Conservation (phyloP, 768 basidiomycete species). For the Leucocoprinus sp. region DNA sequence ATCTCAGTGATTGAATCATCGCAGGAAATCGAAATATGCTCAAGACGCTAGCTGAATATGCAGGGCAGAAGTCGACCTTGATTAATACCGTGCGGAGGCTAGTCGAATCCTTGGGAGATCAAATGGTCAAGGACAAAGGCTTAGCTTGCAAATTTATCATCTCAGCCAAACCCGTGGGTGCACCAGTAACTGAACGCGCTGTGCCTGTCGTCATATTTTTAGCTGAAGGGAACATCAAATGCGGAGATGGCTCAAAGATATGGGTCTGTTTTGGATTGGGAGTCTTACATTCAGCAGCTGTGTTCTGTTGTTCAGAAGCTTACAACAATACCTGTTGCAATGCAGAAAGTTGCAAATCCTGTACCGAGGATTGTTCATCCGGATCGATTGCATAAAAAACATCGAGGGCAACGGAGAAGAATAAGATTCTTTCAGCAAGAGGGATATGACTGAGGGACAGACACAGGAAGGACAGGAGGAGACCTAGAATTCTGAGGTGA, state of each 20-base stretch:
- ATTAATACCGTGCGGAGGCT: slow-evolving; percentile 93
- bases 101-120: slow-evolving; percentile 93
- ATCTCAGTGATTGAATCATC: slow-evolving; percentile 84
- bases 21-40: slow-evolving; percentile 99
- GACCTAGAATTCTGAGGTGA: slow-evolving; percentile 24
- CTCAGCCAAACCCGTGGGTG: slow-evolving; percentile 84
- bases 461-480: slow-evolving; percentile 16
- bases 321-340: slow-evolving; percentile 97
- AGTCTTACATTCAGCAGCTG: slow-evolving; percentile 94
- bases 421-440: slow-evolving; percentile 89
- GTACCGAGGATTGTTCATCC: slow-evolving; percentile 94
- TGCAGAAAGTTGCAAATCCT: slow-evolving; percentile 95
- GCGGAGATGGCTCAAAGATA: slow-evolving; percentile 96
- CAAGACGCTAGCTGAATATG: slow-evolving; percentile 93
- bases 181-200: slow-evolving; percentile 95
- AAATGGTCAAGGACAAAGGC: slow-evolving; percentile 99
- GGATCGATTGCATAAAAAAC: slow-evolving; percentile 95
- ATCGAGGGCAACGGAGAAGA: slow-evolving; percentile 85
- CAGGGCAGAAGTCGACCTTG: slow-evolving; percentile 93
- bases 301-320: slow-evolving; percentile 98
- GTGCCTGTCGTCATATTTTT: slow-evolving; percentile 97
- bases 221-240: slow-evolving; percentile 89
- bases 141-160: slow-evolving; percentile 99
- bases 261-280: slow-evolving; percentile 95
- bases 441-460: not conserved